A percentile compares a stretch with the other conserved stretches of the same genome.
These are phyloP conservation scores for Alternaria tenuissima DNA, from an alignment of 2,329 filamentous ascomycete genomes.

Conservation along the genomic window DNA sequence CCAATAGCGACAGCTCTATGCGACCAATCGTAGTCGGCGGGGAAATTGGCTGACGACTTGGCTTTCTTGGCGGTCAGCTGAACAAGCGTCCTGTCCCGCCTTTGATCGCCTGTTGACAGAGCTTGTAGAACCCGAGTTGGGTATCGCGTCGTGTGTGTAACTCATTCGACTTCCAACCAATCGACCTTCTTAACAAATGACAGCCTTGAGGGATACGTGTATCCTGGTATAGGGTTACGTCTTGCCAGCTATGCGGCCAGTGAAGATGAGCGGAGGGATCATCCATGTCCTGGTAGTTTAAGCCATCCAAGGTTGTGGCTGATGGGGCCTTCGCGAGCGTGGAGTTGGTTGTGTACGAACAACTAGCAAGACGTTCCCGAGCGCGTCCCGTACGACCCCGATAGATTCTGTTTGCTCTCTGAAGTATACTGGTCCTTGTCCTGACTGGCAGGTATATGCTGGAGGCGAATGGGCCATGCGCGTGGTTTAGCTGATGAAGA, in stretches of 20 bases:
- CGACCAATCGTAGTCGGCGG: constrained; percentile 18
- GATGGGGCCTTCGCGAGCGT: background rate
- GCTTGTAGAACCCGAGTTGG: background rate
- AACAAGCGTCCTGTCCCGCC: background rate
- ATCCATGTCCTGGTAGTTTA: background rate
- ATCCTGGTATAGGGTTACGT: background rate
- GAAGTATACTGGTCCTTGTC: background rate
- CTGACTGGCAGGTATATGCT: background rate
- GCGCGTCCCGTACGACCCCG: background rate
- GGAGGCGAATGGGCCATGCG: constrained; percentile 7
- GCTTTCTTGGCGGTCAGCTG: constrained; percentile 21
- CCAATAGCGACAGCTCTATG: background rate
- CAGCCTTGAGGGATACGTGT: background rate
- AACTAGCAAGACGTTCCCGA: background rate
- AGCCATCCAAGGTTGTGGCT: background rate
- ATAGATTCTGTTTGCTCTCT: constrained; percentile 4
- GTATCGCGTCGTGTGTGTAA: background rate
- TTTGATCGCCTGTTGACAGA: background rate
- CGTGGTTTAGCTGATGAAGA: constrained; percentile 2
- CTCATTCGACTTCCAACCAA: background rate
- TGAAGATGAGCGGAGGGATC: background rate
- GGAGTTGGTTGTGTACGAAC: background rate
- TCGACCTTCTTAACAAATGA: background rate
- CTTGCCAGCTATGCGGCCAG: background rate
- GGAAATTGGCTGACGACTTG: constrained; percentile 25